Conservation (phyloP, 164 flowering plant genomes). For the Pachysandra terminalis region DNA sequence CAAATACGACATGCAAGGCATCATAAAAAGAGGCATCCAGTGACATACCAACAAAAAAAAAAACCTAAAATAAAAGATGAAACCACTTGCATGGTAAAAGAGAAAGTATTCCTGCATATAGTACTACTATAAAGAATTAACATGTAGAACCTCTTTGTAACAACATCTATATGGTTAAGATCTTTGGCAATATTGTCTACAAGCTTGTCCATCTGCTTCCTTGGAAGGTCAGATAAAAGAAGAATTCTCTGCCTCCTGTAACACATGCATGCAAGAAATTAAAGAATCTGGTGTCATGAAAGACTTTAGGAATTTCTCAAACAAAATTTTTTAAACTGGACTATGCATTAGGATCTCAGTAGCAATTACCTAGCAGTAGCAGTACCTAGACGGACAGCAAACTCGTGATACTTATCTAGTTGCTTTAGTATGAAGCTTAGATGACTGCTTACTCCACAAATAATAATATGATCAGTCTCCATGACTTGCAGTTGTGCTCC, state of each 20-base stretch:
- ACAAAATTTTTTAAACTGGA: background rate
- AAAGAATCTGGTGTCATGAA: slow-evolving; percentile 9
- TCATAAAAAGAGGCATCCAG: background rate
- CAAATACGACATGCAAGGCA: background rate
- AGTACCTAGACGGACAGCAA: slow-evolving; percentile 88
- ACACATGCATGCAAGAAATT: slow-evolving; percentile 8
- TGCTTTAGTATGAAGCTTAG: slow-evolving; percentile 83
- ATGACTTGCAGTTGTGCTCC: slow-evolving; percentile 93
- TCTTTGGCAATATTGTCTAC: slow-evolving; percentile 80
- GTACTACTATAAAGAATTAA: background rate
- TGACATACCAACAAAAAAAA: background rate
- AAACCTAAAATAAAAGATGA: background rate
- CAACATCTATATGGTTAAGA: slow-evolving; percentile 83
- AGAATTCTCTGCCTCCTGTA: slow-evolving; percentile 93
- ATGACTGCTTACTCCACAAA: slow-evolving; percentile 93
- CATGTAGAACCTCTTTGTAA: slow-evolving; percentile 72
- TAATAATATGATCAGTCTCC: slow-evolving; percentile 89
- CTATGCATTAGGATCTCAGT: background rate
- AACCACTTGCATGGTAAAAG: background rate
- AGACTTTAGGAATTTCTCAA: slow-evolving; percentile 1
- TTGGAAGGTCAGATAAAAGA: slow-evolving; percentile 89
- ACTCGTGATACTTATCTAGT: slow-evolving; percentile 87
- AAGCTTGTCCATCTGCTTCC: slow-evolving; percentile 88
- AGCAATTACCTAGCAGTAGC: slow-evolving; percentile 85
- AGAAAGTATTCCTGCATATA: background rate